A percentile compares a stretch with the other conserved stretches of the same genome.
Conservation (phyloP, 169 alveolate genomes). For the Plasmodium yoelii region DNA sequence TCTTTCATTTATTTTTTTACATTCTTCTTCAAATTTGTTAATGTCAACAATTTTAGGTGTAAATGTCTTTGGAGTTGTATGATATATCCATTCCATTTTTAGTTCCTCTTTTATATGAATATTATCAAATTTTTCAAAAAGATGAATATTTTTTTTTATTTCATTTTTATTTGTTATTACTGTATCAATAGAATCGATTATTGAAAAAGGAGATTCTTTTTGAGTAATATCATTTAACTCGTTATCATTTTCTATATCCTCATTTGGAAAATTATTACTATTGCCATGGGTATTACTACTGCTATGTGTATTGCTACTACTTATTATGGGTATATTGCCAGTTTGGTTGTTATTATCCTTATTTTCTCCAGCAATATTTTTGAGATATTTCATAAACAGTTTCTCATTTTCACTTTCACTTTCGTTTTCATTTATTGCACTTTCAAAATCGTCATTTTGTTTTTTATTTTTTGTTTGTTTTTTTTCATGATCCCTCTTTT, state of each 20-base stretch:
- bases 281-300: neutral
- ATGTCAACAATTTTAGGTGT: slow-evolving; percentile 30
- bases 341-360: neutral
- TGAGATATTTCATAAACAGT: slow-evolving; percentile 50
- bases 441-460: neutral
- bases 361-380: slow-evolving; percentile 23
- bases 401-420: slow-evolving; percentile 66
- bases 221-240: too few species aligned
- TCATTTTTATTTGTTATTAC: neutral
- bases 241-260: too few species aligned
- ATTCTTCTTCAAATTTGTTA: slow-evolving; percentile 90
- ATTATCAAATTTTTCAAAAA: slow-evolving; percentile 57
- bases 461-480: neutral
- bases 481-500: too few species aligned
- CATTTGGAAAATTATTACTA: neutral
- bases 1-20: slow-evolving; percentile 19
- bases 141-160: slow-evolving; percentile 15
- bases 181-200: neutral
- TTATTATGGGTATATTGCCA: neutral
- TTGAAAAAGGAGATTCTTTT: too few species aligned
- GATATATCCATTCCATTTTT: slow-evolving; percentile 47
- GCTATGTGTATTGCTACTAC: neutral
- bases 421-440: neutral
- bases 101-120: slow-evolving; percentile 49
- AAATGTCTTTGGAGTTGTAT: slow-evolving; percentile 9